Evolutionary conservation across 345 rosid species (phyloP).

Genomic region (Noccaea bulbosa): DNA sequence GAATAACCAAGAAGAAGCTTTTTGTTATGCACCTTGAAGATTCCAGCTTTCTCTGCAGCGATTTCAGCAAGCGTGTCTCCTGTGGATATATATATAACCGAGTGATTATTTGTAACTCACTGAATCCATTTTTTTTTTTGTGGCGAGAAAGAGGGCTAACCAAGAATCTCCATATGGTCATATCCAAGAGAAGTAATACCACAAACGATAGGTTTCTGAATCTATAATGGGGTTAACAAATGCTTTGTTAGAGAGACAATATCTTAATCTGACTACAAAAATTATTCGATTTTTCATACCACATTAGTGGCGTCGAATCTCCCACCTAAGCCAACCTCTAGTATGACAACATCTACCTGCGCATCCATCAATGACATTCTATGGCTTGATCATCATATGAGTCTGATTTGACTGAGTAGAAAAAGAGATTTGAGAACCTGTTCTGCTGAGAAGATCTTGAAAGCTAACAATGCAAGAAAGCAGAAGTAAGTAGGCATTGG

Average conservation of each 20-base stretch:
- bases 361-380: constrained; percentile 14
- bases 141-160: constrained; percentile 56
- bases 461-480: constrained; percentile 87
- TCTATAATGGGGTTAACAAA: constrained; percentile 54
- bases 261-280: neutral
- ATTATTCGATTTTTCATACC: constrained; percentile 46
- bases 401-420: neutral
- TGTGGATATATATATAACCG: constrained; percentile 33
- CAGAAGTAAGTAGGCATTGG: constrained; percentile 97
- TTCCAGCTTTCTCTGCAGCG: constrained; percentile 96
- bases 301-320: constrained; percentile 90
- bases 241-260: constrained; percentile 10
- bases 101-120: neutral
- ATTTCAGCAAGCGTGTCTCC: constrained; percentile 90
- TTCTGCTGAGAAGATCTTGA: constrained; percentile 83
- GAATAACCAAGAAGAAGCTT: neutral
- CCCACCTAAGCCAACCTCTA: constrained; percentile 98
- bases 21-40: constrained; percentile 68
- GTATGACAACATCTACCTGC: constrained; percentile 91
- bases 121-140: neutral
- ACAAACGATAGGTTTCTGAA: constrained; percentile 79
- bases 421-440: constrained; percentile 56
- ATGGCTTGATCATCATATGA: constrained; percentile 5
- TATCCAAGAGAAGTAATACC: constrained; percentile 93
- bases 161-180: constrained; percentile 99